Percentiles rank a stretch among this genome's conserved stretches.
Evolutionary conservation across 306 rosid genomes (phyloP).

Genomic region (Quercus ilex): DNA sequence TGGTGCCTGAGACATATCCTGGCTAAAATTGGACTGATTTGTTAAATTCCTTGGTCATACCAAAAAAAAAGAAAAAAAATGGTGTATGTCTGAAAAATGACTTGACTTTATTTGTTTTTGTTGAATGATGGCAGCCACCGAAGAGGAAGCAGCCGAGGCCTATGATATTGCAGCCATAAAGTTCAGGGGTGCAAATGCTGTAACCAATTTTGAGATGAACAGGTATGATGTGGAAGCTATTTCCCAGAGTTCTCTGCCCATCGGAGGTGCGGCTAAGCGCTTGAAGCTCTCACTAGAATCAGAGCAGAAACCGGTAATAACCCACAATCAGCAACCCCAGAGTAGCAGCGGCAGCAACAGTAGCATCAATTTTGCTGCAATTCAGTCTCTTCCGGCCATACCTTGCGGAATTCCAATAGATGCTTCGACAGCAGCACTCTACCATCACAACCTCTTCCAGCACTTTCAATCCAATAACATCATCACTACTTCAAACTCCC

Average conservation of each 20-base stretch:
- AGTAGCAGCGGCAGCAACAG: slow-evolving; percentile 30
- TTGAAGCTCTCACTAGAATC: slow-evolving; percentile 69
- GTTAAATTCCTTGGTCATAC: no score
- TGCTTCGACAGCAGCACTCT: slow-evolving; percentile 39
- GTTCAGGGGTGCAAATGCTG: slow-evolving; percentile 88
- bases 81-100: no score
- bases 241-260: slow-evolving; percentile 69
- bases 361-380: slow-evolving; percentile 62
- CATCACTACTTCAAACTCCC: slow-evolving; percentile 28
- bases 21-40: no score
- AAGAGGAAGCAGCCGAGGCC: slow-evolving; percentile 98
- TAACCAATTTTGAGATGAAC: slow-evolving; percentile 91
- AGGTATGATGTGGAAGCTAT: slow-evolving; percentile 91
- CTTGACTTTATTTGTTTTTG: neutral
- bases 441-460: slow-evolving; percentile 68
- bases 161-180: slow-evolving; percentile 94
- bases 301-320: slow-evolving; percentile 46
- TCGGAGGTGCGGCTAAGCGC: slow-evolving; percentile 92
- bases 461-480: slow-evolving; percentile 48
- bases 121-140: slow-evolving; percentile 58
- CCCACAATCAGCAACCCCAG: slow-evolving; percentile 36
- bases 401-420: slow-evolving; percentile 73
- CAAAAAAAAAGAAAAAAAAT: no score
- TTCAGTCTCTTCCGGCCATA: slow-evolving; percentile 52
- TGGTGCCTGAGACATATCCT: no score